phyloP scores from a whole-genome alignment of 169 alveolate genomes.

The Eimeria necatrix region DNA sequence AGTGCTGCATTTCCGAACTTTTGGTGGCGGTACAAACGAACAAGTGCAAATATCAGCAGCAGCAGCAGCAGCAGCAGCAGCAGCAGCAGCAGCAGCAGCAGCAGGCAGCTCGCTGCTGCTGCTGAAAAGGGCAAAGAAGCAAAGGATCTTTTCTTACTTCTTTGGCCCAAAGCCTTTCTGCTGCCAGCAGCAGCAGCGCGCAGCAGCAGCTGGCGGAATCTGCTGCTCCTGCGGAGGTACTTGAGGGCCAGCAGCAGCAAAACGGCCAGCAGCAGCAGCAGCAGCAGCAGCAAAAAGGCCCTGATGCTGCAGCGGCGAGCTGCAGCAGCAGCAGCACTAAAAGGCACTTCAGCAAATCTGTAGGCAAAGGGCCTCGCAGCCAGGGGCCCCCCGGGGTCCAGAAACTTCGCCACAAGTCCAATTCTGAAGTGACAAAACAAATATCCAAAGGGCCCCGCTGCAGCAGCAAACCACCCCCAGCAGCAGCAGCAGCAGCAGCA shows the following conservation, averaged over 20 bases:
- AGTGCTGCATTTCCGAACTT: too few species aligned
- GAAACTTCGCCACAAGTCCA: constrained; percentile 61
- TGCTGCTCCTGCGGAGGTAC: not conserved
- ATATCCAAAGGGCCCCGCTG: not conserved
- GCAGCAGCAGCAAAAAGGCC: not conserved
- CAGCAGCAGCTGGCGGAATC: not conserved
- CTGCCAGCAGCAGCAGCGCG: not conserved
- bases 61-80: not conserved
- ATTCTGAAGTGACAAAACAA: constrained; percentile 16
- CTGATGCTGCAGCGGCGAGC: not conserved
- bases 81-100: not conserved
- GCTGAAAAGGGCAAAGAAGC: too few species aligned
- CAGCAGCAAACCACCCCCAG: too few species aligned
- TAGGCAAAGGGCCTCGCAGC: constrained; percentile 73
- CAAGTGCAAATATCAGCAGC: not conserved
- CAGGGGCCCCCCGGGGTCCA: not conserved
- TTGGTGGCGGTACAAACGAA: not conserved
- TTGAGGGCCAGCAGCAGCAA: not conserved
- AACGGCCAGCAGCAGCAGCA: not conserved
- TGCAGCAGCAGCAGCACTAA: not conserved
- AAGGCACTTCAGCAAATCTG: constrained; percentile 47
- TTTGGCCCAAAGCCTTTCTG: not conserved
- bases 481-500: too few species aligned
- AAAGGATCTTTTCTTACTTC: not conserved
- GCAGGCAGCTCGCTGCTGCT: too few species aligned